phyloP scores from a whole-genome alignment of 345 rosid species.

The Garcia nutans region DNA sequence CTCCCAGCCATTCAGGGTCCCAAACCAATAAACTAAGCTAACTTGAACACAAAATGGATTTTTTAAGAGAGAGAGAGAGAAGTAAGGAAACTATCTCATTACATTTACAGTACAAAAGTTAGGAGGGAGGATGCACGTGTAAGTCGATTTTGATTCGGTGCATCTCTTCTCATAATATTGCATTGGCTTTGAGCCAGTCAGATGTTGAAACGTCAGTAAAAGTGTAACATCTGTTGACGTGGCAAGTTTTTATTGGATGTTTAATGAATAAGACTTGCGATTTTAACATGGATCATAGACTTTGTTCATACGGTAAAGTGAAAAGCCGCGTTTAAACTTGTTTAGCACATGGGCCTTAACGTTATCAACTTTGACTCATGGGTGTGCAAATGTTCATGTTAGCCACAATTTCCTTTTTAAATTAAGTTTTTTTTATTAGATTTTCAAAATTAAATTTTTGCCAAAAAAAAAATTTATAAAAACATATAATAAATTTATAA shows the following conservation, averaged over 20 bases:
- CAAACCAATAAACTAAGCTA: neutral
- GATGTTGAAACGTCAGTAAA: neutral
- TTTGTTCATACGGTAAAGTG: neutral
- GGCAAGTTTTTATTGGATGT: neutral
- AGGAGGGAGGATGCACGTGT: slow-evolving; percentile 6
- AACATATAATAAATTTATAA: no score
- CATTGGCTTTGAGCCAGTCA: neutral
- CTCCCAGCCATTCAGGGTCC: slow-evolving; percentile 33
- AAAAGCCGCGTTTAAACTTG: neutral
- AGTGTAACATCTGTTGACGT: neutral
- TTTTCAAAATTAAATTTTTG: no score
- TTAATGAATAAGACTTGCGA: neutral
- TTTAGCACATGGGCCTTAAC: neutral
- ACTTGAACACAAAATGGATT: neutral
- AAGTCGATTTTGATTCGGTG: neutral
- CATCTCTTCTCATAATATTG: neutral
- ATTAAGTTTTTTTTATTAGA: neutral
- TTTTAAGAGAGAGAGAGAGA: neutral
- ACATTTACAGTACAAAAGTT: neutral
- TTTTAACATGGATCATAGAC: neutral
- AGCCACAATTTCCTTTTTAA: neutral
- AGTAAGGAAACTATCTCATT: neutral
- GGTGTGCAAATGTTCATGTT: no score
- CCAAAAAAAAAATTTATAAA: no score
- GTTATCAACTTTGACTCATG: neutral